phyloP scores from a whole-genome alignment of 495 filamentous ascomycete species.

The Xylaria castorea region DNA sequence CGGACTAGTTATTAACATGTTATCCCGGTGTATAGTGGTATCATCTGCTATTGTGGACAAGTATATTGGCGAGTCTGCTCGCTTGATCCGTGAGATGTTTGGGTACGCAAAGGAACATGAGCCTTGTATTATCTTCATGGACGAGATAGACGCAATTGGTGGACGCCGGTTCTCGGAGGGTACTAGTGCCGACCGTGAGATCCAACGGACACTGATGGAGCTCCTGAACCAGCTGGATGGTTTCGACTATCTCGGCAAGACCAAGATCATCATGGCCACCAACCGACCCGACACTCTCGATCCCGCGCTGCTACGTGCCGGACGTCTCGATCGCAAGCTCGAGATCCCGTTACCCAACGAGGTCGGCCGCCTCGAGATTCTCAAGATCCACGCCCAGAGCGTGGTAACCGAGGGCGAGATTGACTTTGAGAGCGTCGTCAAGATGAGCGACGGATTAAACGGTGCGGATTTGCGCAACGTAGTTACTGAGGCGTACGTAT shows the following conservation, averaged over 20 bases:
- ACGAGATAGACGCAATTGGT: conserved; percentile 99
- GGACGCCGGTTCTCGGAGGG: conserved; percentile 98
- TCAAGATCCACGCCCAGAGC: conserved; percentile 94
- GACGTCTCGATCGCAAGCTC: conserved; percentile 95
- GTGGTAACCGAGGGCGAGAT: conserved; percentile 93
- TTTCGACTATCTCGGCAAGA: conserved; percentile 99
- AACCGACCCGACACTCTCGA: conserved; percentile 98
- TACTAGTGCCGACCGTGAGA: conserved; percentile 97
- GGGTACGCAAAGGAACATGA: conserved; percentile 99
- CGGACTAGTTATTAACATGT: conserved; percentile 25
- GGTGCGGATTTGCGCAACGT: conserved; percentile 98
- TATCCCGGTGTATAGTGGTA: conserved; percentile 67
- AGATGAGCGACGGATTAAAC: conserved; percentile 99
- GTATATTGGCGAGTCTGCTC: conserved; percentile 98
- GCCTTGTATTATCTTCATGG: conserved; percentile 99
- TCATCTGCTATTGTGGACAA: conserved; percentile 99
- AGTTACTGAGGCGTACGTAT: conserved; percentile 93
- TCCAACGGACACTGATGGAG: conserved; percentile 99
- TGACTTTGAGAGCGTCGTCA: conserved; percentile 98
- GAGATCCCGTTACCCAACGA: conserved; percentile 99
- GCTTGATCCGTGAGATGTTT: conserved; percentile 99
- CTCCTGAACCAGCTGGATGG: conserved; percentile 98
- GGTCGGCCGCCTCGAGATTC: conserved; percentile 94
- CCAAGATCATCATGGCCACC: conserved; percentile 99
- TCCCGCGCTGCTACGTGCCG: conserved; percentile 90